These are phyloP conservation scores for Chlamydomonas schloesseri DNA, from an alignment of 139 green algal genomes.

Conservation along the genomic window DNA sequence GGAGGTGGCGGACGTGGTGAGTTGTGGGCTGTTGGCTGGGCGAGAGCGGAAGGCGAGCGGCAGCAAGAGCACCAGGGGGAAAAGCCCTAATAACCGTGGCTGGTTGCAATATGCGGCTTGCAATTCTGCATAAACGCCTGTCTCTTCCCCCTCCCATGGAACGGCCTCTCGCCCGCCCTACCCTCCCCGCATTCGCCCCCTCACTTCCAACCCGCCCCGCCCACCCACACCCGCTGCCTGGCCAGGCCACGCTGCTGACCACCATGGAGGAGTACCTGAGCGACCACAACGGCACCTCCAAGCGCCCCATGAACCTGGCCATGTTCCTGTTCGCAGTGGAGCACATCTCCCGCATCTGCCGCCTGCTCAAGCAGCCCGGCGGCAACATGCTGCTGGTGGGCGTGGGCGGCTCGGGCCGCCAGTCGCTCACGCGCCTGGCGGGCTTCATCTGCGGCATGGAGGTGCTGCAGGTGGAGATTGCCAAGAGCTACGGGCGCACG, in stretches of 20 bases:
- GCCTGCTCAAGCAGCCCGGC: slow-evolving; percentile 72
- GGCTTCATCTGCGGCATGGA: slow-evolving; percentile 79
- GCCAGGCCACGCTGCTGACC: slow-evolving; percentile 34
- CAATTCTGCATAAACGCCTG: too few species aligned
- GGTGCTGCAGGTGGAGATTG: slow-evolving; percentile 80
- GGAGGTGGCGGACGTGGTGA: slow-evolving; percentile 31
- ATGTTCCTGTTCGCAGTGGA: slow-evolving; percentile 85
- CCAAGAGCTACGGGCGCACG: slow-evolving; percentile 76
- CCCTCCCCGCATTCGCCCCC: too few species aligned
- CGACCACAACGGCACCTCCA: slow-evolving; percentile 82
- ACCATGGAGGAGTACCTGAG: slow-evolving; percentile 78
- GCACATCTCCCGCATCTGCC: slow-evolving; percentile 78
- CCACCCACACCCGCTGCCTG: too few species aligned
- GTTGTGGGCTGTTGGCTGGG: too few species aligned
- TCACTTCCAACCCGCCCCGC: too few species aligned
- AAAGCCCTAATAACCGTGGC: too few species aligned
- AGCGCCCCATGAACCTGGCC: slow-evolving; percentile 83
- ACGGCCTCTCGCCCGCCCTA: too few species aligned
- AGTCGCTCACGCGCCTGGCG: slow-evolving; percentile 77
- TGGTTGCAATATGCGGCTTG: too few species aligned
- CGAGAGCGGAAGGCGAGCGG: too few species aligned
- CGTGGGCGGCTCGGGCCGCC: slow-evolving; percentile 79
- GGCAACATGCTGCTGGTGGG: slow-evolving; percentile 84
- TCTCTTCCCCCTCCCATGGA: too few species aligned
- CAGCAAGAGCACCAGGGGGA: too few species aligned